These are phyloP conservation scores for Ceratocystis huliohia DNA, from an alignment of 2,329 filamentous ascomycete species.

Conservation along the genomic window DNA sequence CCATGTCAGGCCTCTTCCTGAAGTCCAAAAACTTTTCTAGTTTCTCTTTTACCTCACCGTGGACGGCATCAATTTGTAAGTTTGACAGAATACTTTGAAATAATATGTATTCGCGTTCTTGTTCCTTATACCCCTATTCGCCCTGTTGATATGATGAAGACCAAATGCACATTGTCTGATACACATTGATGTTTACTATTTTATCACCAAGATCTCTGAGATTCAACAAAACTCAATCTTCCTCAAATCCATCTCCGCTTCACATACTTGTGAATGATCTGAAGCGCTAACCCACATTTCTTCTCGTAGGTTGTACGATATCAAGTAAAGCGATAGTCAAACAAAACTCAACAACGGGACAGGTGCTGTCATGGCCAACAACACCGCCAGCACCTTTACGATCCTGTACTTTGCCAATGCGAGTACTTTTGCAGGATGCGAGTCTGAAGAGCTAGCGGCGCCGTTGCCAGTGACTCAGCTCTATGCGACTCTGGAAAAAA, in stretches of 20 bases:
- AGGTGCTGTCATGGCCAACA: not conserved
- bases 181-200: conserved; percentile 40
- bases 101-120: not conserved
- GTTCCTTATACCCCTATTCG: not conserved
- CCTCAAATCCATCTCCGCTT: not conserved
- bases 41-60: conserved; percentile 15
- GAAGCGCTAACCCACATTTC: not conserved
- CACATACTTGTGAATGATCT: not conserved
- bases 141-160: conserved; percentile 37
- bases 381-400: conserved; percentile 39
- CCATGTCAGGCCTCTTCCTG: not conserved
- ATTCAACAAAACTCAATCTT: conserved; percentile 23
- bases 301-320: not conserved
- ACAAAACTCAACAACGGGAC: not conserved
- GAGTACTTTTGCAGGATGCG: conserved; percentile 55
- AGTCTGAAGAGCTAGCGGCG: conserved; percentile 52
- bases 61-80: conserved; percentile 28
- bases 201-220: conserved; percentile 68
- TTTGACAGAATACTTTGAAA: conserved; percentile 13
- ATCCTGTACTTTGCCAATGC: conserved; percentile 74
- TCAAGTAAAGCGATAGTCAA: not conserved
- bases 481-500: conserved; percentile 54
- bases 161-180: conserved; percentile 47
- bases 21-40: conserved; percentile 5
- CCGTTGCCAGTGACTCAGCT: conserved; percentile 51